Conservation (phyloP, 176 grass and related monocot species). For the Themeda triandra region DNA sequence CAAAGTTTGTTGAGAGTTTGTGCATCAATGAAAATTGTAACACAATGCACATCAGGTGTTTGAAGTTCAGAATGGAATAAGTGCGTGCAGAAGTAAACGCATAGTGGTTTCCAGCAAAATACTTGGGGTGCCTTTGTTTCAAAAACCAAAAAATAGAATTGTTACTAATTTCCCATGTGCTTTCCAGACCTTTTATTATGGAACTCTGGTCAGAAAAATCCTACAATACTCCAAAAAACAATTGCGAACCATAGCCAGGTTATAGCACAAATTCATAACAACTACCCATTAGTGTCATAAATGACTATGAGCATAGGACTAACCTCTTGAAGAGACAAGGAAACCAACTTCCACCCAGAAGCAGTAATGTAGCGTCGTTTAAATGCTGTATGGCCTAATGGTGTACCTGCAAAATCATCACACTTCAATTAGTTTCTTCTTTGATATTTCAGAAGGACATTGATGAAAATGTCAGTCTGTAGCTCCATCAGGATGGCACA, state of each 20-base stretch:
- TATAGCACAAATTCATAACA: neutral
- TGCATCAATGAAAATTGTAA: neutral
- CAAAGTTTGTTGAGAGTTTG: neutral
- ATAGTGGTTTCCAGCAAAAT: neutral
- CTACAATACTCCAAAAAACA: neutral
- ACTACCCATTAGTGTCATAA: neutral
- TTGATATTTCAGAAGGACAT: neutral
- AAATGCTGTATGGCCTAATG: slow-evolving; percentile 80
- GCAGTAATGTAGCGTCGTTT: slow-evolving; percentile 69
- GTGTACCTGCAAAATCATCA: slow-evolving; percentile 55
- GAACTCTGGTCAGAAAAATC: neutral
- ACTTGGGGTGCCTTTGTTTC: neutral
- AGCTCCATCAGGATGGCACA: neutral
- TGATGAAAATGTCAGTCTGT: neutral
- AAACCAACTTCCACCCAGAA: slow-evolving; percentile 88
- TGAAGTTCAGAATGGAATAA: neutral
- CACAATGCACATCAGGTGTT: neutral
- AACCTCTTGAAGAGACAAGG: slow-evolving; percentile 86
- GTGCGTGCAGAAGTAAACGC: neutral
- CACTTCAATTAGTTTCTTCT: slow-evolving; percentile 6
- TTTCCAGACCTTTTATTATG: neutral
- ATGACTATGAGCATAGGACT: neutral
- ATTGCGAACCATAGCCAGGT: neutral
- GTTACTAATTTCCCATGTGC: neutral
- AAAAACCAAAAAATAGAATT: neutral